Conservation (phyloP, 208 protist genomes). For the Trichomonas vaginalis region DNA sequence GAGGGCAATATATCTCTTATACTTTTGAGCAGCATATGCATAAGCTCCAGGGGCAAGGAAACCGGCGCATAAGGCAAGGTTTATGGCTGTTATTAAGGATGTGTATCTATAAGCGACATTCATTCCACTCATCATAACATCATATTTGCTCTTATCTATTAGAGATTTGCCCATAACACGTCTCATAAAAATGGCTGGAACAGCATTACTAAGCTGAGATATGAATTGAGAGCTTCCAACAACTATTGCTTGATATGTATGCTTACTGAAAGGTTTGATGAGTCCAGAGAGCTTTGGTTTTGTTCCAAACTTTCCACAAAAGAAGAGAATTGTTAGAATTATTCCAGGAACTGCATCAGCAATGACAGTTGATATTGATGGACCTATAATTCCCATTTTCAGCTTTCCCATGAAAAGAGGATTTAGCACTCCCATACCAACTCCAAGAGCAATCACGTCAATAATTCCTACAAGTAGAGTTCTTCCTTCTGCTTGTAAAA, state of each 20-base stretch:
- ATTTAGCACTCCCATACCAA: not conserved
- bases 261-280: not conserved
- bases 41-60: not conserved
- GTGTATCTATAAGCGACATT: not conserved
- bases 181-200: not conserved
- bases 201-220: not conserved
- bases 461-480: not conserved
- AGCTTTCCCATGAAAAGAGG: not conserved
- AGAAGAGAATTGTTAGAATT: not conserved
- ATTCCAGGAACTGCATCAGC: not conserved
- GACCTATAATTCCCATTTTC: not conserved
- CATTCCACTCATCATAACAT: not conserved
- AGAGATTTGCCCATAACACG: not conserved
- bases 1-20: not conserved
- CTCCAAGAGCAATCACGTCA: not conserved
- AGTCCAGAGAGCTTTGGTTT: not conserved
- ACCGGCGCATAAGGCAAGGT: not conserved
- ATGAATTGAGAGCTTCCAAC: not conserved
- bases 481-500: not conserved
- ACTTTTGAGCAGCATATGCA: not conserved
- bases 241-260: not conserved
- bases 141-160: not conserved
- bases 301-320: not conserved
- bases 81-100: not conserved
- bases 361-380: not conserved